phyloP scores from a whole-genome alignment of 2,329 filamentous ascomycete species.

The Curvularia verruculosa region DNA sequence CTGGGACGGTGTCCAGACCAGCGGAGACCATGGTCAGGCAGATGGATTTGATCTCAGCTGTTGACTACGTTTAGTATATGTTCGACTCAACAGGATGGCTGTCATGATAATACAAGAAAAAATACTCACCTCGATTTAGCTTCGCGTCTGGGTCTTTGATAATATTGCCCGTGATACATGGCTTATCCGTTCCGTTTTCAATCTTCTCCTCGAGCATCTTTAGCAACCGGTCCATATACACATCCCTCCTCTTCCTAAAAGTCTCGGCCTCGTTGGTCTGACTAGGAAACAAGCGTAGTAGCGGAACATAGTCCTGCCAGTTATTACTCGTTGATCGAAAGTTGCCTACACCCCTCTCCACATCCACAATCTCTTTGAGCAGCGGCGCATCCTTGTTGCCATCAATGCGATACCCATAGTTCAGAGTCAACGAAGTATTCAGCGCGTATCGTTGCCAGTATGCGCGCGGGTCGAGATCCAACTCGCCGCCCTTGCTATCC shows the following conservation, averaged over 20 bases:
- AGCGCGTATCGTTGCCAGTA: constrained; percentile 79
- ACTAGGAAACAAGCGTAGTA: constrained; percentile 69
- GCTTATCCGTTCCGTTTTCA: constrained; percentile 67
- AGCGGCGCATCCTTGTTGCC: constrained; percentile 71
- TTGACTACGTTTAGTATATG: constrained; percentile 18
- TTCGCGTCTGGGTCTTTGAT: constrained; percentile 73
- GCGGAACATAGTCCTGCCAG: constrained; percentile 83
- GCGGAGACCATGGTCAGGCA: constrained; percentile 83
- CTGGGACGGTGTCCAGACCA: constrained; percentile 80
- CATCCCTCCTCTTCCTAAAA: constrained; percentile 71
- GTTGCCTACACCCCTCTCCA: constrained; percentile 77
- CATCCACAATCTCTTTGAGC: constrained; percentile 74
- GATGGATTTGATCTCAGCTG: constrained; percentile 78
- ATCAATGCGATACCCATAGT: constrained; percentile 78
- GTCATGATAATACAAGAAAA: neutral
- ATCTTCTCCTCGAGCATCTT: constrained; percentile 66
- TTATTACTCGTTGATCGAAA: constrained; percentile 82
- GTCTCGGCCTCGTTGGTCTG: constrained; percentile 67
- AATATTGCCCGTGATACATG: constrained; percentile 73
- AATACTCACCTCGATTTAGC: constrained; percentile 64
- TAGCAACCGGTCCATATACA: constrained; percentile 66
- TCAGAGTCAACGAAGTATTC: constrained; percentile 77
- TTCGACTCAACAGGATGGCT: neutral
- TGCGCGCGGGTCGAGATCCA: constrained; percentile 71
- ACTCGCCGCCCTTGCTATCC: constrained; percentile 66